Evolutionary conservation across 495 filamentous ascomycete species (phyloP), one percentile per base, ranked within the genome.

Genomic region (Aspergillus taichungensis): DNA sequence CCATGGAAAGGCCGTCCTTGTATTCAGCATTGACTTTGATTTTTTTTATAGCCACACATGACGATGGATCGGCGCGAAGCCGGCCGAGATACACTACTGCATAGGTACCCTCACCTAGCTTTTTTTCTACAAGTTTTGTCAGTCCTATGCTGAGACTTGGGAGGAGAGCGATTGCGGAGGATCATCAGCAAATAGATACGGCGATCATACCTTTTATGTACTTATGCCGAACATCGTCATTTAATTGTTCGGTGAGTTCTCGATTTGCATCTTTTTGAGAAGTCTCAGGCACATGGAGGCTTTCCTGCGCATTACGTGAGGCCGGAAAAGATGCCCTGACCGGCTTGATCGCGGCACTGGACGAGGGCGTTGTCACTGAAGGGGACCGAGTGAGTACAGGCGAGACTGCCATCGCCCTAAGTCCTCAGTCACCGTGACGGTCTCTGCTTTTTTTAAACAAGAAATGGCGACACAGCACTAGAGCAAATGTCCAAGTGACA

Each of bases 91-190:
- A 96, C 50, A 99, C 94, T 54, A 89, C 83, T 49, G 94, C 94
- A 60, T 97, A 99, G 45, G 92, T 97, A 60, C 94, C 94, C 66
- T 95, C 87, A 57, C 94, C 94, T 49, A 99, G 76, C 60, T 91
- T 92, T 59, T 83, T 84, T 60, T 84, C 88, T 90, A 37, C 30
- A 36, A 8, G 40, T 0, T 13, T 32, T 14, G 50, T 55, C 34
- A 61, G 49, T n/a, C 1, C 28, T 40, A 34, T 27, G 6, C 10
- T 30, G 9, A 18, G 32, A 32, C 30, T 12, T 6, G 34, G 28
- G 12, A 8, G 40, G 31, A 14, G 8, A n/a, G 8, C 12, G 30
- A 36, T 8, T 12, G 13, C 10, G 10, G 18, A 35, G 30, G 5
- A 29, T 13, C 24, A 12, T 3, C 13, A 35, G 13, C 28, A 12